Evolutionary conservation across 768 basidiomycete species (phyloP).

Genomic region (Boletus reticulatus): DNA sequence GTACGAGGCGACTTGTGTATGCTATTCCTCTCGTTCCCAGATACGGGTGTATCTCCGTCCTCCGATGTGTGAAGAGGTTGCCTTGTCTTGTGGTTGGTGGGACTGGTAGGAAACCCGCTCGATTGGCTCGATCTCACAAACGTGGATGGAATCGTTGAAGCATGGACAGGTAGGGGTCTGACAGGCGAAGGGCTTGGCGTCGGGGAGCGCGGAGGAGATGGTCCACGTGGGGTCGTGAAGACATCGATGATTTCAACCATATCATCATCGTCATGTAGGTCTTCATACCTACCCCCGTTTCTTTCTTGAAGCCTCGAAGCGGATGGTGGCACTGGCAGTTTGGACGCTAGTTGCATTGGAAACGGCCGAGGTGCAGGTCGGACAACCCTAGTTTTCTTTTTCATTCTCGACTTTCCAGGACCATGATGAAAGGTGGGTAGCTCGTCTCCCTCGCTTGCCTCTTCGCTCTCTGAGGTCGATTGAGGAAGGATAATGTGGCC

Average conservation of each 20-base stretch:
- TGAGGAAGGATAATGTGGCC: slow-evolving; percentile 7
- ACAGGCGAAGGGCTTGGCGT: slow-evolving; percentile 17
- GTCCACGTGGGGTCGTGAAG: slow-evolving; percentile 20
- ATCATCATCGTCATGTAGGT: not conserved
- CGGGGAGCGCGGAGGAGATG: slow-evolving; percentile 22
- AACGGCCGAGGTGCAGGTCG: slow-evolving; percentile 22
- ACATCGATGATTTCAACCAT: slow-evolving; percentile 15
- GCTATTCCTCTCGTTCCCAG: slow-evolving; percentile 1
- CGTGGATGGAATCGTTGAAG: not conserved
- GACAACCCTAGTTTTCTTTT: not conserved
- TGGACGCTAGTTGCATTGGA: slow-evolving; percentile 22
- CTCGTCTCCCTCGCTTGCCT: slow-evolving; percentile 10
- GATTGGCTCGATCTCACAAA: not conserved
- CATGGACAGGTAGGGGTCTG: not conserved
- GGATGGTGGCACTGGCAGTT: not conserved
- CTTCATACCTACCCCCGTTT: not conserved
- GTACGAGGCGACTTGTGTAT: slow-evolving; percentile 26
- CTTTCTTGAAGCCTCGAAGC: not conserved
- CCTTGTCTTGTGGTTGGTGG: slow-evolving; percentile 4
- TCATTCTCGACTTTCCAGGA: slow-evolving; percentile 2
- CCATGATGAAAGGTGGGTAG: slow-evolving; percentile 19
- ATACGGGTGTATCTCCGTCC: not conserved
- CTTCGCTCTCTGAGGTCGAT: slow-evolving; percentile 9
- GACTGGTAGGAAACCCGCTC: slow-evolving; percentile 12
- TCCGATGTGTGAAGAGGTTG: slow-evolving; percentile 1